A percentile compares a stretch with the other conserved stretches of the same genome.
Evolutionary conservation across 495 filamentous ascomycete genomes (phyloP).

Genomic region (Annulohypoxylon bovei): DNA sequence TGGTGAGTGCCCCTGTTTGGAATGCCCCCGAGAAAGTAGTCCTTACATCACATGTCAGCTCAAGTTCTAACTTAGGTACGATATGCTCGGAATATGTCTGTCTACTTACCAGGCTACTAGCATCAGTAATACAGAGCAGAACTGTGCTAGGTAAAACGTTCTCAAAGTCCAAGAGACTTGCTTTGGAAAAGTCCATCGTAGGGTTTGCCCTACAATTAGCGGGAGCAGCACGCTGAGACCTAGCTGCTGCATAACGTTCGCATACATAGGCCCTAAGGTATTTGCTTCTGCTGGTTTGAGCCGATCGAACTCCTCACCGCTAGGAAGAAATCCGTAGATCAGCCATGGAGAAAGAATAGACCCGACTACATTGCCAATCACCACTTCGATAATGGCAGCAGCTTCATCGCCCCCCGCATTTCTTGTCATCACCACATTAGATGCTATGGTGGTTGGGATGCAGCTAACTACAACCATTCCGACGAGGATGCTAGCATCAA

Average conservation of each 20-base stretch:
- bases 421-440: conserved; percentile 67
- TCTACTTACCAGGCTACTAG: conserved; percentile 61
- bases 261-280: conserved; percentile 61
- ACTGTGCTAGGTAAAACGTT: conserved; percentile 58
- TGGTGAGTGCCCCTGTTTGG: conserved; percentile 60
- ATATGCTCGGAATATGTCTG: no score
- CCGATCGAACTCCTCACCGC: conserved; percentile 53
- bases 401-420: conserved; percentile 65
- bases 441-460: conserved; percentile 67
- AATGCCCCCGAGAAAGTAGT: conserved; percentile 66
- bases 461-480: conserved; percentile 65
- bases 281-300: conserved; percentile 56
- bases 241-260: conserved; percentile 61
- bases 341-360: conserved; percentile 63
- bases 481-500: conserved; percentile 62
- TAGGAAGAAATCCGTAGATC: conserved; percentile 61
- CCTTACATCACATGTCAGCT: conserved; percentile 44
- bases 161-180: conserved; percentile 52
- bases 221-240: conserved; percentile 62
- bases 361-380: conserved; percentile 64
- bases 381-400: conserved; percentile 63
- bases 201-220: conserved; percentile 58
- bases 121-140: conserved; percentile 58
- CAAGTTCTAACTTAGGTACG: not conserved
- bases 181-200: conserved; percentile 61